Conservation (phyloP, 2,329 filamentous ascomycete species). For the Nemania sp. region DNA sequence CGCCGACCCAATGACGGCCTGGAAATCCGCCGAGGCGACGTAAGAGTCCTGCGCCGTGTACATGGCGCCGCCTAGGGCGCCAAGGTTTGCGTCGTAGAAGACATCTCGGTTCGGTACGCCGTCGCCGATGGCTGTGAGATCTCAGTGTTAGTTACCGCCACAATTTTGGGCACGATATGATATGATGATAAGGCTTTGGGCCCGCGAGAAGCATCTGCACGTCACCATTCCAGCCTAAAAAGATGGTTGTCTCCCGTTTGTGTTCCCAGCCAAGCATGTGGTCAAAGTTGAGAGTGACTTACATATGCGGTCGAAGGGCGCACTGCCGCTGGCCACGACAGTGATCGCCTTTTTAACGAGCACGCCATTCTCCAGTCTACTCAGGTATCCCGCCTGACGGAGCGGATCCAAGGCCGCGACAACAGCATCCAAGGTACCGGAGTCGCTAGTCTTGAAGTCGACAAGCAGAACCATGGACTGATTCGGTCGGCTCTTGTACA, state of each 20-base stretch:
- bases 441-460: conserved; percentile 37
- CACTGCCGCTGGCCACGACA: conserved; percentile 35
- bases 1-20: conserved; percentile 30
- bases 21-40: conserved; percentile 37
- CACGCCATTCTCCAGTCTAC: conserved; percentile 25
- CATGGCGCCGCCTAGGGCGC: conserved; percentile 21
- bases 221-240: neutral
- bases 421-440: conserved; percentile 33
- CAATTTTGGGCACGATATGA: neutral
- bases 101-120: conserved; percentile 34
- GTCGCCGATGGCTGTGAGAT: conserved; percentile 22
- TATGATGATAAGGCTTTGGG: neutral
- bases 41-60: conserved; percentile 34
- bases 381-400: conserved; percentile 38
- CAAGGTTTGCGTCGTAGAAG: conserved; percentile 37
- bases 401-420: conserved; percentile 35
- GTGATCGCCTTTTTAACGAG: conserved; percentile 35
- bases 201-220: no score
- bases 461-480: conserved; percentile 35
- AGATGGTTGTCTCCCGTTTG: no score
- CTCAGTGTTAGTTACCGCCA: neutral
- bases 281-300: neutral
- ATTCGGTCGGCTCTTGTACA: conserved; percentile 29
- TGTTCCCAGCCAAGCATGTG: no score
- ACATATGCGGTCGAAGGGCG: conserved; percentile 34